These are phyloP conservation scores for Cymodocea nodosa DNA, from an alignment of 116 monocot genomes.

Conservation along the genomic window DNA sequence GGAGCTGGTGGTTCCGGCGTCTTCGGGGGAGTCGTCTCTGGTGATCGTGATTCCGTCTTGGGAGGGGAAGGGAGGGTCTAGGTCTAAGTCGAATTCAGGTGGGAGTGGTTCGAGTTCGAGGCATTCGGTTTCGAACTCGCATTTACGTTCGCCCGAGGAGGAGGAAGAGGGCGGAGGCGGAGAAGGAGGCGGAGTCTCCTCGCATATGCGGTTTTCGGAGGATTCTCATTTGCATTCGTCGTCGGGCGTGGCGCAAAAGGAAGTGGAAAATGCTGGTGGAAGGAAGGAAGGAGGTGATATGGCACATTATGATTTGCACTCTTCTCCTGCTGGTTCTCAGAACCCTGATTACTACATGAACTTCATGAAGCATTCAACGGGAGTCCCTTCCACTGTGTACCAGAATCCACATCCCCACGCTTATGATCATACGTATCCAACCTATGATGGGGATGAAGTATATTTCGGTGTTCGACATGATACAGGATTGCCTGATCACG, in stretches of 20 bases:
- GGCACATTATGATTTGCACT: slow-evolving; percentile 1
- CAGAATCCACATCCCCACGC: slow-evolving; percentile 17
- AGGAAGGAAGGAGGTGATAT: not conserved
- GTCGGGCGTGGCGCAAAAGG: slow-evolving; percentile 4
- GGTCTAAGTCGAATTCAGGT: not conserved
- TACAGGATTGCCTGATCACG: not conserved
- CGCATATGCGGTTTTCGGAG: slow-evolving; percentile 32
- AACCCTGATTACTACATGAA: slow-evolving; percentile 14
- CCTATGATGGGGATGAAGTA: slow-evolving; percentile 10
- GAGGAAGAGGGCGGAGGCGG: no score
- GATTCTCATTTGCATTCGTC: slow-evolving; percentile 19
- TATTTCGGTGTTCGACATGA: not conserved
- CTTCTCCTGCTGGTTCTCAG: not conserved
- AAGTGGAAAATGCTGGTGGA: slow-evolving; percentile 10
- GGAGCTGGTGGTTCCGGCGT: slow-evolving; percentile 13
- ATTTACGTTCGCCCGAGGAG: slow-evolving; percentile 6
- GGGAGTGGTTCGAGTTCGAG: not conserved
- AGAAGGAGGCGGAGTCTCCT: slow-evolving; percentile 3
- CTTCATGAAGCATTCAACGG: slow-evolving; percentile 31
- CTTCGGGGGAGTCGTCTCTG: slow-evolving; percentile 2
- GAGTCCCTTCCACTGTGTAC: slow-evolving; percentile 30
- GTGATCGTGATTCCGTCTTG: slow-evolving; percentile 28
- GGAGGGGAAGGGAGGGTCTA: slow-evolving; percentile 20
- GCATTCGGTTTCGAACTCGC: slow-evolving; percentile 6
- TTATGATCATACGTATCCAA: slow-evolving; percentile 3